Percentiles rank a stretch among this genome's conserved stretches.
These are phyloP conservation scores for Teratosphaeria zuluensis DNA, from an alignment of 2,329 filamentous ascomycete genomes.

Conservation along the genomic window DNA sequence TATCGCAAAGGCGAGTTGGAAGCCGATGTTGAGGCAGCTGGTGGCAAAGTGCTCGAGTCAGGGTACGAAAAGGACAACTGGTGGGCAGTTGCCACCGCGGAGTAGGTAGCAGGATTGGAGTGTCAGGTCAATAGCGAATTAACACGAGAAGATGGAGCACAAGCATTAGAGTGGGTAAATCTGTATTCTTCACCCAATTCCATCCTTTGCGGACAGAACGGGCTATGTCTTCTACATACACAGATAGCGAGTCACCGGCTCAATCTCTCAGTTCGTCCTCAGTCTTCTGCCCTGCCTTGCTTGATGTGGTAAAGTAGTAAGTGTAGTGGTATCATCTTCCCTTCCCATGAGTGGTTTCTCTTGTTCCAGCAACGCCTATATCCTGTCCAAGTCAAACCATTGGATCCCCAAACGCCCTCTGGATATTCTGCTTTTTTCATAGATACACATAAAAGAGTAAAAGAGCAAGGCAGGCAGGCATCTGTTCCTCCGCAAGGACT, in stretches of 20 bases:
- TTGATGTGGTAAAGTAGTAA: conserved; percentile 1
- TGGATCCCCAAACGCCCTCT: background rate
- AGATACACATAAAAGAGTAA: conserved; percentile 5
- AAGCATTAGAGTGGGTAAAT: conserved; percentile 10
- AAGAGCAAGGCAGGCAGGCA: background rate
- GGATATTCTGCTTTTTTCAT: conserved; percentile 1
- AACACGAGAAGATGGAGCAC: background rate
- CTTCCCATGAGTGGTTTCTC: background rate
- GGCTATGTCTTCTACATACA: conserved; percentile 4
- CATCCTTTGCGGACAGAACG: background rate
- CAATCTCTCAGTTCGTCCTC: background rate
- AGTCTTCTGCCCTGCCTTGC: conserved; percentile 1
- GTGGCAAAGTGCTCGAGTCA: conserved; percentile 63
- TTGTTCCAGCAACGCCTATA: background rate
- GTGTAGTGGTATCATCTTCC: background rate
- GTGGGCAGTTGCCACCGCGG: conserved; percentile 60
- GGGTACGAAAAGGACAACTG: conserved; percentile 98
- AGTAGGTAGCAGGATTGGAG: background rate
- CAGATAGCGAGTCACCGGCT: conserved; percentile 8
- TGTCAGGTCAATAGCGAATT: background rate
- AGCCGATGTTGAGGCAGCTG: conserved; percentile 62
- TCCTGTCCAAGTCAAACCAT: background rate
- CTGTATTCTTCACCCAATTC: conserved; percentile 6
- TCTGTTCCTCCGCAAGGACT: background rate
- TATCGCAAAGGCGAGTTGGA: conserved; percentile 83